Base-by-base conservation (phyloP, 2,329 filamentous ascomycete genomes). In the Cladophialophora yegresii region DNA sequence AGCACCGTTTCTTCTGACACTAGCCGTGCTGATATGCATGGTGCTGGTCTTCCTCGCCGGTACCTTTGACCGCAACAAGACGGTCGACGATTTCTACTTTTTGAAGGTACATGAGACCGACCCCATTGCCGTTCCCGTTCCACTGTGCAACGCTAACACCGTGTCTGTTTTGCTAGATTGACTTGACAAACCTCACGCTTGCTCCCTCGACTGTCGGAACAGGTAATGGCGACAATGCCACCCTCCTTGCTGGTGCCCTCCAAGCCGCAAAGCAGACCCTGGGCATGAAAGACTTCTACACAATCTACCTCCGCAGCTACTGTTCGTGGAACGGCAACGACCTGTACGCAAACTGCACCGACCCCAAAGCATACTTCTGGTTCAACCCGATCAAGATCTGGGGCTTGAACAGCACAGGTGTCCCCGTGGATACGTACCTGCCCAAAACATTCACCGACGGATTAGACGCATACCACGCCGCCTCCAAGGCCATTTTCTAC, bases 261-360 rank as follows among this genome's bases (percentile, higher is more conserved):
- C 57, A 75, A 40, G 67, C 75, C 6, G 74, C 79, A 8, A 70
- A 80, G 65, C 65, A 74, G 16, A 69, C 76, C 50, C 81, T 91
- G 50, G 82, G 84, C 61, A 84, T 96, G 64, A 85, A 84, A 72
- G 87, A 93, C 74, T 83, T 87, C 73, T 98, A 97, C 84, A 85
- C 90, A 66, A 83, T 98, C 74, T 86, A 85, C 74, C 83, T 98
- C 43, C 96, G 91, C 90, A 90, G 89, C 75, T 96, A 92, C 84
- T 98, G 95, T 84, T 80, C 82, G 63, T 86, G 84, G 59, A 78
- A 83, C 57, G 76, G 81, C 69, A 81, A 82, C 67, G 81, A 82
- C 68, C 80, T 75, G 55, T 82, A 81, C 69, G 78, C 77, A 50
- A 78, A 83, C 71, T 98, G 93, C 85, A 88, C 87, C 59, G 82